These are phyloP conservation scores for Hygrocybe punicea DNA, from an alignment of 768 basidiomycete species.

Conservation along the genomic window DNA sequence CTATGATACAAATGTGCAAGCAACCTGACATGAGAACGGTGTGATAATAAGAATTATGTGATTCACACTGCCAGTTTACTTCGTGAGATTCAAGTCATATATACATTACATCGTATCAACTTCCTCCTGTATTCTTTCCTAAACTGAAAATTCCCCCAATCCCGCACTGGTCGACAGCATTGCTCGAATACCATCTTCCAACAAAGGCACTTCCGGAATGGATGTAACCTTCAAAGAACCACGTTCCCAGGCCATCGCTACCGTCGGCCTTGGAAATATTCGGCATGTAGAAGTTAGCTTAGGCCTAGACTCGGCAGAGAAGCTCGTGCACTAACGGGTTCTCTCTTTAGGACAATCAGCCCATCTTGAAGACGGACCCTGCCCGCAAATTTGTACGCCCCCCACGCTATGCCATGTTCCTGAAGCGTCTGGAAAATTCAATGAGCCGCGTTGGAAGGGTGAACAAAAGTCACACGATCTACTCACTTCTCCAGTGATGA, in stretches of 20 bases:
- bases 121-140: slow-evolving; percentile 31
- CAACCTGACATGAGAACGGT: too few relatives aligned
- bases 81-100: too few relatives aligned
- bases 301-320: slow-evolving; percentile 1
- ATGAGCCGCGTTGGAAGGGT: slow-evolving; percentile 2
- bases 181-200: slow-evolving; percentile 51
- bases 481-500: slow-evolving; percentile 44
- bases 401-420: slow-evolving; percentile 62
- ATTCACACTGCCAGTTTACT: too few relatives aligned
- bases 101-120: neutral
- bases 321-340: slow-evolving; percentile 47
- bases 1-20: too few relatives aligned
- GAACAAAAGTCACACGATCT: too few relatives aligned
- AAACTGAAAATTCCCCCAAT: slow-evolving; percentile 60
- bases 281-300: slow-evolving; percentile 19
- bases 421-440: slow-evolving; percentile 39
- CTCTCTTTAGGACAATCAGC: slow-evolving; percentile 56
- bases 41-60: too few relatives aligned
- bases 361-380: slow-evolving; percentile 54
- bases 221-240: slow-evolving; percentile 58
- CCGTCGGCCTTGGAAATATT: slow-evolving; percentile 30
- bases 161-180: slow-evolving; percentile 29
- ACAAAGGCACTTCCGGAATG: slow-evolving; percentile 47
- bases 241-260: slow-evolving; percentile 43
- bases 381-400: slow-evolving; percentile 59